Evolutionary conservation across 2,329 filamentous ascomycete genomes (phyloP).

Genomic region (Daldinia eschscholtzii): DNA sequence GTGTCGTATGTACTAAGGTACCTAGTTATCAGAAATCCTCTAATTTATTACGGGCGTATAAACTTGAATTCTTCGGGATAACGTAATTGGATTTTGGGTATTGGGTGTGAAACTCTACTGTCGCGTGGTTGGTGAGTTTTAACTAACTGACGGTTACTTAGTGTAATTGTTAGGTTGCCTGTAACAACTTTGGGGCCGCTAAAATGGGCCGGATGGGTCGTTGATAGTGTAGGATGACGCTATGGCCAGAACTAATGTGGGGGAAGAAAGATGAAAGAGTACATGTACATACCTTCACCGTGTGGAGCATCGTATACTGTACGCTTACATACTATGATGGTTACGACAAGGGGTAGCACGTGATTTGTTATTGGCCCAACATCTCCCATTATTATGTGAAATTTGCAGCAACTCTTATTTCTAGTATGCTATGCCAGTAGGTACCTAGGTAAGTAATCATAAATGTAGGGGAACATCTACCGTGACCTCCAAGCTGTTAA

Average conservation of each 20-base stretch:
- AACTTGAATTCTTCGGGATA: constrained; percentile 9
- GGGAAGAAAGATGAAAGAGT: background rate
- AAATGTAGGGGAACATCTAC: background rate
- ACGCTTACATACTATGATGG: background rate
- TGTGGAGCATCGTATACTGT: background rate
- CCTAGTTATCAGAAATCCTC: background rate
- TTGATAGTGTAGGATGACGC: constrained; percentile 2
- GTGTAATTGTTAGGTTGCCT: constrained; percentile 4
- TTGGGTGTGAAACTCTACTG: constrained; percentile 24
- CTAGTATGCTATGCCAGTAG: background rate
- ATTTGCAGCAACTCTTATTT: background rate
- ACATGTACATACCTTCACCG: background rate
- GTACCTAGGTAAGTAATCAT: background rate
- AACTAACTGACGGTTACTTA: background rate
- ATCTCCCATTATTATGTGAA: background rate
- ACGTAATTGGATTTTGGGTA: constrained; percentile 19
- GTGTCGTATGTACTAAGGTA: constrained; percentile 1
- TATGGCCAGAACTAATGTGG: constrained; percentile 3
- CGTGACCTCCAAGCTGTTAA: background rate
- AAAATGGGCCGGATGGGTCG: background rate
- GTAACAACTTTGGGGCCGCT: background rate
- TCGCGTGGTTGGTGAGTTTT: constrained; percentile 24
- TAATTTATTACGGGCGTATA: constrained; percentile 9
- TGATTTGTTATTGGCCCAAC: background rate
- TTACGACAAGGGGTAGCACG: background rate